Conservation (phyloP, 2,329 filamentous ascomycete genomes). For the Sporothrix brasiliensis region DNA sequence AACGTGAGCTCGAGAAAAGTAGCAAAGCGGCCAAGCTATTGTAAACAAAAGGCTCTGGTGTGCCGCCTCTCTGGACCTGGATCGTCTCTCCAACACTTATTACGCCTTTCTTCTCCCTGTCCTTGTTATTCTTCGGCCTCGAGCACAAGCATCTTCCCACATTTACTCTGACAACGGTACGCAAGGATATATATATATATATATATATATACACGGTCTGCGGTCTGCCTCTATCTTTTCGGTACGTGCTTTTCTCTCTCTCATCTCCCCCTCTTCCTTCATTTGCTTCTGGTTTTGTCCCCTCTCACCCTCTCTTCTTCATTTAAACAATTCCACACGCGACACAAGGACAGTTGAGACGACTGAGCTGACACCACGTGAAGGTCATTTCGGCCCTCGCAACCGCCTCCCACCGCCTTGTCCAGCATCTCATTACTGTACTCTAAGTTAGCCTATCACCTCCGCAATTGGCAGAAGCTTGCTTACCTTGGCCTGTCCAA, state of each 20-base stretch:
- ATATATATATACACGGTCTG: too few relatives aligned
- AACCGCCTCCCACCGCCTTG: not conserved
- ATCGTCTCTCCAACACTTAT: not conserved
- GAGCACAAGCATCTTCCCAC: not conserved
- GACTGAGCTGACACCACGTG: not conserved
- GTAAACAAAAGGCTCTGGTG: constrained; percentile 26
- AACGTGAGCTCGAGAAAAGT: not conserved
- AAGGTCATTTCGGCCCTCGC: not conserved
- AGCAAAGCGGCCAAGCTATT: not conserved
- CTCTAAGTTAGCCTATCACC: not conserved
- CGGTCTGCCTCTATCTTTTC: not conserved
- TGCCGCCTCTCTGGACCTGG: constrained; percentile 29
- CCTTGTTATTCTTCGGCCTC: not conserved
- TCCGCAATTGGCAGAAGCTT: constrained; percentile 6
- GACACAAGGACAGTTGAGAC: not conserved
- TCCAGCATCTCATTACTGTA: not conserved
- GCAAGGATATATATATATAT: not conserved
- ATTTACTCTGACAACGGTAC: not conserved
- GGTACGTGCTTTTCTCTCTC: not conserved
- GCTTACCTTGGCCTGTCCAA: constrained; percentile 4
- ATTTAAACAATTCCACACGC: not conserved
- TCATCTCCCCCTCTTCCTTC: not conserved
- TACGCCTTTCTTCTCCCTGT: not conserved
- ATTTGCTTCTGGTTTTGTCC: not conserved
- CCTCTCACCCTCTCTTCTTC: not conserved